Base-by-base conservation (phyloP, 2,329 filamentous ascomycete species). In the Byssothecium circinans region DNA sequence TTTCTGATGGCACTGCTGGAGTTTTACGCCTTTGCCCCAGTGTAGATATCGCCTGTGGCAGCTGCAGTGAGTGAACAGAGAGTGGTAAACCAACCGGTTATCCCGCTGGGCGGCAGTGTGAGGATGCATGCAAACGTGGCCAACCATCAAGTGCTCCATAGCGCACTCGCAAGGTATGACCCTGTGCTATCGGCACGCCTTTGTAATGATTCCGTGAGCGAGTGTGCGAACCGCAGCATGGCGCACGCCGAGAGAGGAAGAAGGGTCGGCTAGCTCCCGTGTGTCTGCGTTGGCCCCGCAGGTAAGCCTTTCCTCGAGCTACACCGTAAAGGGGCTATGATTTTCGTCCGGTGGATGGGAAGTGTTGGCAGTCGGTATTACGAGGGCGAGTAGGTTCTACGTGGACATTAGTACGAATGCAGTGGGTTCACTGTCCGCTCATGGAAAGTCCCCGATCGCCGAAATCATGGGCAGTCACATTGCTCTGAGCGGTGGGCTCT, bases 111-210 rank as follows among this genome's bases (percentile, higher is more conserved):
- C 53, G 41, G 50, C 43, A 52, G 50, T 52, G 52, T 27, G 36
- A 25, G 43, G 50, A 48, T 52, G 57, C 53, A 57, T 59, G 56
- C 43, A 48, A 41, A 33, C 22, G 50, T 34, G 49, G 47, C 58
- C 60, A 61, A 60, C 58, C 56, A 58, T 43, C 49, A 55, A 39
- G 44, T 44, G 45, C 52, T 43, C 46, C 44, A 60, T 45, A 38
- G 44, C 57, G 50, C 57, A 53, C 51, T 32, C 43, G 49, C 50
- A 52, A 41, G 50, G 39, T 39, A 49, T 43, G 40, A 40, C 52
- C 55, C 51, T 52, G 47, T 53, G 53, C 39, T 39, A 50, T 46
- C 53, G 52, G 50, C 58, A 51, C 56, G 50, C 53, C 56, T 47
- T 45, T 47, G 18, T 41, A 7, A 41, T 44, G 30, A 11, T 45